phyloP scores from a whole-genome alignment of 2,329 filamentous ascomycete genomes.

The Chaetomium sp. region DNA sequence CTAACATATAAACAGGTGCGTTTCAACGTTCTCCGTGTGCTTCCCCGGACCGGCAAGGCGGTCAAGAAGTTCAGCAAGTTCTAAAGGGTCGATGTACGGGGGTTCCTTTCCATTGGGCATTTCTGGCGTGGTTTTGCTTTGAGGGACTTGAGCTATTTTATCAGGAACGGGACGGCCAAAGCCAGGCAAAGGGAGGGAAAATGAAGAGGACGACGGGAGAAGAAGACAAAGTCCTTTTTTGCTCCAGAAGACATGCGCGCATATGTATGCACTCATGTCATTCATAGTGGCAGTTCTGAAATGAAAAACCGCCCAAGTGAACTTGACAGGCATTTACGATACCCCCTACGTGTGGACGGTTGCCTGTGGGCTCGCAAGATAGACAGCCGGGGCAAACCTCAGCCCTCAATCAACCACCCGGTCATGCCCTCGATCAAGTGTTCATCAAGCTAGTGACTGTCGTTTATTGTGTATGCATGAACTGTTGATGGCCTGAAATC shows the following conservation, averaged over 20 bases:
- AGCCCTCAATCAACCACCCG: conserved; percentile 10
- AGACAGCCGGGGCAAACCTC: conserved; percentile 2
- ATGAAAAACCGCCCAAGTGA: conserved; percentile 27
- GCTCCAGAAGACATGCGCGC: too few relatives aligned
- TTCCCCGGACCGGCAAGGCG: conserved; percentile 92
- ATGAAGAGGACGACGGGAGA: conserved; percentile 26
- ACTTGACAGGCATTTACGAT: conserved; percentile 20
- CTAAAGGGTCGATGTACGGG: conserved; percentile 48
- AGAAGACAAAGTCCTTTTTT: not conserved
- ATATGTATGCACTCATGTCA: conserved; percentile 17
- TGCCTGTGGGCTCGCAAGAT: not conserved
- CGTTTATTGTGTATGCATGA: too few relatives aligned
- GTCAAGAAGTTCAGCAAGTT: conserved; percentile 99
- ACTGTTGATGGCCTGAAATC: too few relatives aligned
- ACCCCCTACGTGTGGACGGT: conserved; percentile 8
- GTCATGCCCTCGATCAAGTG: not conserved
- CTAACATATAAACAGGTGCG: conserved; percentile 59
- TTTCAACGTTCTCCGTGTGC: conserved; percentile 99
- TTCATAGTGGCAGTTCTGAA: conserved; percentile 30
- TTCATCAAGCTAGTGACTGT: too few relatives aligned
- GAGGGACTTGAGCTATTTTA: conserved; percentile 26
- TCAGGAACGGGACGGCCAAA: conserved; percentile 27
- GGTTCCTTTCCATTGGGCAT: conserved; percentile 28
- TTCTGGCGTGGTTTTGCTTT: conserved; percentile 32
- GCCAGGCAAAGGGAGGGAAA: conserved; percentile 23